Conservation (phyloP, 2,329 filamentous ascomycete genomes). For the Aspergillus phoenicis region DNA sequence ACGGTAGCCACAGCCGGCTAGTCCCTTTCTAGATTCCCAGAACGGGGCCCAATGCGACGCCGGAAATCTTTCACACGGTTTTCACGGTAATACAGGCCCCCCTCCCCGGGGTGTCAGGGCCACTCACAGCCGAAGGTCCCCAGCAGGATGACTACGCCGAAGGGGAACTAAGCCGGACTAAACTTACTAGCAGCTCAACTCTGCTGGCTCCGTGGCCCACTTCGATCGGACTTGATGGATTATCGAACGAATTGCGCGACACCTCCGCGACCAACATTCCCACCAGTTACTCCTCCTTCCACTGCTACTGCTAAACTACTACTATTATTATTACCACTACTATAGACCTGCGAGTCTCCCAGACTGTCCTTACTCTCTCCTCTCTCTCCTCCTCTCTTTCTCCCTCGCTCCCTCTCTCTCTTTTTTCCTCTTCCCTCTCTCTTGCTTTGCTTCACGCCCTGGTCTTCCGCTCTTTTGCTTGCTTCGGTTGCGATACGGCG, state of each 20-base stretch:
- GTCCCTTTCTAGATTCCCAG: too few relatives aligned
- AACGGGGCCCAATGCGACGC: neutral
- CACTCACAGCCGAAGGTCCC: constrained; percentile 17
- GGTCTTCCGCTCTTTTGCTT: neutral
- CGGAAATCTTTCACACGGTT: constrained; percentile 2
- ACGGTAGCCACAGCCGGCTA: too few relatives aligned
- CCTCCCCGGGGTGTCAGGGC: constrained; percentile 8
- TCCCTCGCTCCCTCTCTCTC: neutral
- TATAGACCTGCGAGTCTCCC: constrained; percentile 6
- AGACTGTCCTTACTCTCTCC: neutral
- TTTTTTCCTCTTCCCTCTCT: neutral
- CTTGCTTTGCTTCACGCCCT: neutral
- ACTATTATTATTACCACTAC: constrained; percentile 13
- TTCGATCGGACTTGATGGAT: constrained; percentile 25
- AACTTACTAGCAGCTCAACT: constrained; percentile 4
- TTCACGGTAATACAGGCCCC: constrained; percentile 1
- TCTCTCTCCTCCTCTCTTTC: neutral
- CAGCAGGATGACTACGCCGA: constrained; percentile 20
- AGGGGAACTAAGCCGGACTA: constrained; percentile 13
- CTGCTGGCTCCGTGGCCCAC: constrained; percentile 16
- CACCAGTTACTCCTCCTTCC: constrained; percentile 9
- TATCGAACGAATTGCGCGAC: constrained; percentile 26
- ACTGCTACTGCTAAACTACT: constrained; percentile 8
- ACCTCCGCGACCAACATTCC: constrained; percentile 7
- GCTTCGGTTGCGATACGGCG: constrained; percentile 8